Conservation (phyloP, 1,139 yeast species). For the Sugiyamaella pinicola region DNA sequence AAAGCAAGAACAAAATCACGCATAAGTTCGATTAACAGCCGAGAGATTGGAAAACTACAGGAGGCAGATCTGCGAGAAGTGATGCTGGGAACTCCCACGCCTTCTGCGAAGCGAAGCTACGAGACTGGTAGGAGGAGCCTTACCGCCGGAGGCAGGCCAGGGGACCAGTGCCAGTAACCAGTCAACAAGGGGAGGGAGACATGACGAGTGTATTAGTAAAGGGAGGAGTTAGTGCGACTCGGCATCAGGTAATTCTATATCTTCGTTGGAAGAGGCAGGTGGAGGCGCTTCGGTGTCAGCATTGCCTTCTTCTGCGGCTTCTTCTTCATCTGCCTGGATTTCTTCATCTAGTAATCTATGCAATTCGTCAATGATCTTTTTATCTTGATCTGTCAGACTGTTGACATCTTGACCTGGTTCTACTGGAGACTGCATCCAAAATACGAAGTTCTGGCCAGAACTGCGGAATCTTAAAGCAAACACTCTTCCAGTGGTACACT, state of each 20-base stretch:
- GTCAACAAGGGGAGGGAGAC: background rate
- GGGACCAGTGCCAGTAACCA: too few relatives aligned
- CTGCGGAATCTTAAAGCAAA: constrained; percentile 79
- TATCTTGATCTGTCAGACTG: constrained; percentile 66
- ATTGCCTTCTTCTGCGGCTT: constrained; percentile 21
- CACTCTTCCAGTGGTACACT: constrained; percentile 83
- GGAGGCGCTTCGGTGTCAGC: background rate
- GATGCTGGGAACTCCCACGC: too few relatives aligned
- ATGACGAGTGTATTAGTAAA: background rate
- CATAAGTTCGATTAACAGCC: too few relatives aligned
- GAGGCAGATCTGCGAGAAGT: too few relatives aligned
- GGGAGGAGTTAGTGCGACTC: background rate
- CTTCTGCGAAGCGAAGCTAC: too few relatives aligned
- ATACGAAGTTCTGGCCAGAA: constrained; percentile 81
- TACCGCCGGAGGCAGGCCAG: too few relatives aligned
- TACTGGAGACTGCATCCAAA: constrained; percentile 87
- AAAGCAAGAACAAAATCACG: too few relatives aligned
- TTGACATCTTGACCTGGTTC: constrained; percentile 57
- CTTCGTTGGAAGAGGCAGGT: constrained; percentile 6
- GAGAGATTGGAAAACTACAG: too few relatives aligned
- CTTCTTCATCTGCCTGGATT: constrained; percentile 52
- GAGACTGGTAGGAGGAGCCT: too few relatives aligned
- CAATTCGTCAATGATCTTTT: constrained; percentile 54
- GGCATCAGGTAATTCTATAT: constrained; percentile 18
- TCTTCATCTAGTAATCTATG: constrained; percentile 52